phyloP scores from a whole-genome alignment of 768 basidiomycete genomes.

The Naganishia vaughanmartiniae region DNA sequence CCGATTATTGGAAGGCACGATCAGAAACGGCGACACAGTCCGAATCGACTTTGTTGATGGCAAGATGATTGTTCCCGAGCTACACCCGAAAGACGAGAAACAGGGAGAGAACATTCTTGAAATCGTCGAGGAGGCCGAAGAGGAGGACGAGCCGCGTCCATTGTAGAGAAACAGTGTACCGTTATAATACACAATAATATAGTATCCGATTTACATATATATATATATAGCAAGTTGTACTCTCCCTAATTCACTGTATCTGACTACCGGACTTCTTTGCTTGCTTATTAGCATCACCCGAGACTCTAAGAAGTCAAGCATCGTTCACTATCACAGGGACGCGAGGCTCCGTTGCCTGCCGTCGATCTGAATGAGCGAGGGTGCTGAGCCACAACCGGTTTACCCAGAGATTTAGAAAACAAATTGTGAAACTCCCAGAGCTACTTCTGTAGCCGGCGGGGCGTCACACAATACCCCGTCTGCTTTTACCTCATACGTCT shows the following conservation, averaged over 20 bases:
- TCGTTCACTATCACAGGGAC: too few species aligned
- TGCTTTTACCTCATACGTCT: conserved; percentile 80
- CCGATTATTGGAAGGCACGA: conserved; percentile 73
- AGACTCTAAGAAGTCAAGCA: too few species aligned
- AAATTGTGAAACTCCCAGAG: conserved; percentile 73
- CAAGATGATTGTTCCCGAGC: conserved; percentile 62
- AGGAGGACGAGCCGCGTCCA: neutral
- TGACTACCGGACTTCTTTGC: neutral
- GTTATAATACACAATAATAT: conserved; percentile 5
- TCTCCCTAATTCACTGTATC: neutral
- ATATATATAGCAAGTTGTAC: neutral
- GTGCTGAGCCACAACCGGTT: too few species aligned
- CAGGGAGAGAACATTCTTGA: conserved; percentile 25
- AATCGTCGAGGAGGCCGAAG: conserved; percentile 17
- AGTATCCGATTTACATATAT: neutral
- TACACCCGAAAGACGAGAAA: conserved; percentile 59
- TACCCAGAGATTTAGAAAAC: conserved; percentile 60
- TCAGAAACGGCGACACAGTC: conserved; percentile 71
- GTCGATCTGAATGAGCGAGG: too few species aligned
- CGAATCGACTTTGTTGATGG: conserved; percentile 58
- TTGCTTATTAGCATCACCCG: neutral
- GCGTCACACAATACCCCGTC: conserved; percentile 76
- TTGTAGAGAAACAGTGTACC: neutral
- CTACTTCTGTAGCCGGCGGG: conserved; percentile 66
- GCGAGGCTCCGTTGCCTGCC: too few species aligned